Base-by-base conservation (phyloP, 1,284 basidiomycete genomes). In the Ustilago curta region DNA sequence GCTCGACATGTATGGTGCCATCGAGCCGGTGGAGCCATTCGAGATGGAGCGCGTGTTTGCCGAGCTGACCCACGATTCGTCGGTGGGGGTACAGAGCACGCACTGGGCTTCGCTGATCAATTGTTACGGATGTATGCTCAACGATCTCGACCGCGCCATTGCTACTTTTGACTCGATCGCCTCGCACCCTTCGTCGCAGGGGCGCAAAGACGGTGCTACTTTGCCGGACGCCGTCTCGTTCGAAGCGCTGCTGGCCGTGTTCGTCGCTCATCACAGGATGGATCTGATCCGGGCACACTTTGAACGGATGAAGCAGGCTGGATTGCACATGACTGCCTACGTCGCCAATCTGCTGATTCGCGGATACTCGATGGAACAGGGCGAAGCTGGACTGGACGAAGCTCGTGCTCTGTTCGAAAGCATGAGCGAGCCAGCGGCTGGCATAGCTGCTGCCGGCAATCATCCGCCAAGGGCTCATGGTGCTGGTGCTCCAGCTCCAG, bases 81-180 rank as follows among this genome's bases (percentile, higher is more conserved):
- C 83, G 0, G 88, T 94, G 27, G 70, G 86, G 6, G 88, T 96
- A 14, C 91, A 92, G 73, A 93, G 94, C 25, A 91, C 90, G 4
- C 96, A 99, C 86, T 97, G 94, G 89, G 94, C 94, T 0, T 90
- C 93, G 0, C 87, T 99, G 55, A 95, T 99, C 87, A 93, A 93
- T 72, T 93, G 93, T 0, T 92, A 93, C 76, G 97, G 97, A 0
- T 91, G 92, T 78, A 90, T 92, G 48, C 87, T 88, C 50, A 91
- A 91, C 82, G 89, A 98, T 84, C 87, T 95, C 37, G 88, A 91
- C 73, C 90, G 90, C 70, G 94, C 96, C 0, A 87, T 94, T 37
- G 85, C 88, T 7, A 86, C 92, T 21, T 99, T 98, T 84, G 89
- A 96, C 50, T 90, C 91, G 9, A 93, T 97, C 80, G 76, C 79